phyloP scores from a whole-genome alignment of 768 basidiomycete species.

The Dentipellis fragilis region DNA sequence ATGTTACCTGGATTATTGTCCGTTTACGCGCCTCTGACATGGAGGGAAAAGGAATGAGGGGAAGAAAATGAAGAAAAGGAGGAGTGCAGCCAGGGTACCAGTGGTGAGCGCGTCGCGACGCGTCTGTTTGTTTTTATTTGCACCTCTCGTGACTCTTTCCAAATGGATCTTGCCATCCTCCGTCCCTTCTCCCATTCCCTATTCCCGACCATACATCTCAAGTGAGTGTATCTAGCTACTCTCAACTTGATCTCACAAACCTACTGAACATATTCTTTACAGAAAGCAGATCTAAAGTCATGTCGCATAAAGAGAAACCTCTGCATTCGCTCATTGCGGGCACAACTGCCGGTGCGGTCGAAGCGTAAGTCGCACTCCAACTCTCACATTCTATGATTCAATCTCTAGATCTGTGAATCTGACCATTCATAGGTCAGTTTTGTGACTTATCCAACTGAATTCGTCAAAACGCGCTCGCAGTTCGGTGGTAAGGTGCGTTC shows the following conservation, averaged over 20 bases:
- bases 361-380: conserved; percentile 52
- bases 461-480: conserved; percentile 89
- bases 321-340: conserved; percentile 84
- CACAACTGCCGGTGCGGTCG: conserved; percentile 83
- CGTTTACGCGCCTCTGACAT: conserved; percentile 12
- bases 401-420: conserved; percentile 10
- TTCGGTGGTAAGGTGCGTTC: conserved; percentile 67
- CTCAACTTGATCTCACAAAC: no score
- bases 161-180: no score
- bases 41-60: neutral
- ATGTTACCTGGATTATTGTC: conserved; percentile 12
- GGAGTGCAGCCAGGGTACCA: no score
- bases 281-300: neutral
- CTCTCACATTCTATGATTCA: neutral
- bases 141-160: no score
- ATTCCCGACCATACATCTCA: no score
- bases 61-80: no score
- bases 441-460: conserved; percentile 85
- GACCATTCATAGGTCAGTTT: conserved; percentile 44
- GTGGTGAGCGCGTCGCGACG: conserved; percentile 11
- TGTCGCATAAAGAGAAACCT: conserved; percentile 66
- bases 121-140: conserved; percentile 5
- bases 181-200: no score
- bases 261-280: no score
- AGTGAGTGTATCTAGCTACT: no score